Evolutionary conservation across 176 grass and related monocot species (phyloP), one percentile per base, ranked within the genome.

Genomic region (Carex littledalei): DNA sequence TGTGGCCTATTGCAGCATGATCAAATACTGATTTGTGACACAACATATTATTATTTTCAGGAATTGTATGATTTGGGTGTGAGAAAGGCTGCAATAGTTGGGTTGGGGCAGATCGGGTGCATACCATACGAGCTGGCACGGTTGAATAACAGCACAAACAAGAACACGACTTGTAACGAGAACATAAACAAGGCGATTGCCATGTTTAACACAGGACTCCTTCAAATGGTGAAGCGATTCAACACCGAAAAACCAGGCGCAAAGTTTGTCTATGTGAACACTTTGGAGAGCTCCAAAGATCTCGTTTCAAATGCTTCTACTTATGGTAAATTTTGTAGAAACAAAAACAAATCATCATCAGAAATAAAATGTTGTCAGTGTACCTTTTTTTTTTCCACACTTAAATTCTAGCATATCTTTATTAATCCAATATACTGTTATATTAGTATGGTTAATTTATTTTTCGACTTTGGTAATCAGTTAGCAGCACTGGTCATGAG

Each of bases 81-180:
- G 3, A 84, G 95, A 13, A 98, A 98, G 88, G 89, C 93, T 63
- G 93, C 82, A 10, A 5, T 98, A 64, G 73, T 88, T 4, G 95
- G 89, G 35, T 65, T 98, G 17, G 95, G 95, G 10, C 80, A 85
- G 52, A 94, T 98, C 80, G 95, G 95, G 0, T 98, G 95, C 89
- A 98, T 94, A 76, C 95, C 95, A 14, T 98, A 98, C 63, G 93
- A 98, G 85, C 91, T 98, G 41, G 95, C 95, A 14, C 73, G 93
- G 65, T 73, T 91, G 71, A 61, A 66, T 58, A 67, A 78, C 49
- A 75, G 32, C 62, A 63, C 43, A 1, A 55, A 78, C 65, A 67
- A 17, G 50, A 76, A 86, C 22, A 31, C 29, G 35, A 32, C 0
- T 2, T 98, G 95, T 87, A 98, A 98, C 71, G 89, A 93, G 6